Evolutionary conservation across 768 basidiomycete species (phyloP).

Genomic region (Auriscalpium orientale): DNA sequence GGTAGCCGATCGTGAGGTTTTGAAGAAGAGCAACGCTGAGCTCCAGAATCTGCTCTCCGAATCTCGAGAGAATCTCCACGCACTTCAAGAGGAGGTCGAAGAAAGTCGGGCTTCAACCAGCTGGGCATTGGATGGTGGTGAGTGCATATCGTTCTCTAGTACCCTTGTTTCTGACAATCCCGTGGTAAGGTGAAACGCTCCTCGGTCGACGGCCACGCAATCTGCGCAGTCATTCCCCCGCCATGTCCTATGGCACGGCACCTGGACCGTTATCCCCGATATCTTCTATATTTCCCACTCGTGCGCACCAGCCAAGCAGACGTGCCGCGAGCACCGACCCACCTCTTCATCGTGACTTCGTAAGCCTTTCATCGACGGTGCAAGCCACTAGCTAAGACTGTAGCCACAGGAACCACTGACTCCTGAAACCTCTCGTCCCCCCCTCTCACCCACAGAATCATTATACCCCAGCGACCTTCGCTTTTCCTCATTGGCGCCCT

Average conservation of each 20-base stretch:
- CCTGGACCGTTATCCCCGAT: constrained; percentile 14
- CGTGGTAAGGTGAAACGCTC: constrained; percentile 2
- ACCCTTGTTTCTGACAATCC: background rate
- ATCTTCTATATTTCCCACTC: constrained; percentile 5
- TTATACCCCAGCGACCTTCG: constrained; percentile 20
- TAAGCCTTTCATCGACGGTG: constrained; percentile 17
- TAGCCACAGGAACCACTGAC: constrained; percentile 36
- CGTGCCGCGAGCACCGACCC: constrained; percentile 13
- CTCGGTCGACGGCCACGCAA: background rate
- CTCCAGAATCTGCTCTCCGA: constrained; percentile 67
- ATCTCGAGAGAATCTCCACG: constrained; percentile 67
- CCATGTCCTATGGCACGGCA: constrained; percentile 7
- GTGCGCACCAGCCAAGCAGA: background rate
- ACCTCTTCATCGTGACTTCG: constrained; percentile 20
- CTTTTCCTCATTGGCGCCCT: constrained; percentile 15
- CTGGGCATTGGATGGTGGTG: constrained; percentile 15
- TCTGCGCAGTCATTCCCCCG: background rate
- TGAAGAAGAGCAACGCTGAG: constrained; percentile 78
- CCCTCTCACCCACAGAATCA: constrained; percentile 36
- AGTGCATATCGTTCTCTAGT: constrained; percentile 12
- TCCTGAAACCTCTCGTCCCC: constrained; percentile 35
- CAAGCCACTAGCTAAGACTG: constrained; percentile 5
- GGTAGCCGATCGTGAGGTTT: constrained; percentile 75
- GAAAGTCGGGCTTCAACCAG: constrained; percentile 46
- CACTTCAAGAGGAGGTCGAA: constrained; percentile 66